Evolutionary conservation across 2,329 filamentous ascomycete species (phyloP), one percentile per base, ranked within the genome.

Genomic region (Tolypocladium inflatum): DNA sequence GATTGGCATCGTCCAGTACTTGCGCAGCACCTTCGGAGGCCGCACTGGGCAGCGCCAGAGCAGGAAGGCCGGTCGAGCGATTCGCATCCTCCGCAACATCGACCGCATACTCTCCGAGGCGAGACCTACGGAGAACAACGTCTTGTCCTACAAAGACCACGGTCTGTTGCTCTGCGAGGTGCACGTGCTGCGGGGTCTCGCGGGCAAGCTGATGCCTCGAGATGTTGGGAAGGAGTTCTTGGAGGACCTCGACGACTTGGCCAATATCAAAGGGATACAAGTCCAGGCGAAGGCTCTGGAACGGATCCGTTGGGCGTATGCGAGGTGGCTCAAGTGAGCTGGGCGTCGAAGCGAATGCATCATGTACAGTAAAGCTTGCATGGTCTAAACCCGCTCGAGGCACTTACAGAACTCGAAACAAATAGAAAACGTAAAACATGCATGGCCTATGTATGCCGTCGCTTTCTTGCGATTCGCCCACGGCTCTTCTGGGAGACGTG

Each of bases 91-190:
- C 62, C 86, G 92, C 61, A 96, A 94, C 70, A 90, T 96, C 63
- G 90, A 96, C 72, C 88, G 92, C 55, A 88, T 90, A 61, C 76
- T 92, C 54, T 85, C 83, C 13, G 81, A 84, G 62, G 85, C 87
- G 4, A 80, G 80, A n/a, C 83, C 87, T 0, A 86, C 85, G 11
- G 80, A 89, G 60, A 88, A 87, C 67, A 90, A 80, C 54, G 82
- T 93, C 61, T 78, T 97, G 54, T 87, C 88, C 2, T 97, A 96
- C 77, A 95, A 93, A 72, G 91, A 97, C 65, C 91, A 96, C 65
- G 94, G 94, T 1, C 76, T 97, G 59, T 76, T 99, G 48, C 79
- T 99, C 5, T 96, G 91, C 70, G 93, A 99, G 70, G 87, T 93
- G 4, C 91, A 97, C 65, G 81, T 91, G 37, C 77, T 99, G 56